Evolutionary conservation across 352 stramenopile genomes (phyloP), one percentile per base, ranked within the genome.

Genomic region (Albugo laibachii): DNA sequence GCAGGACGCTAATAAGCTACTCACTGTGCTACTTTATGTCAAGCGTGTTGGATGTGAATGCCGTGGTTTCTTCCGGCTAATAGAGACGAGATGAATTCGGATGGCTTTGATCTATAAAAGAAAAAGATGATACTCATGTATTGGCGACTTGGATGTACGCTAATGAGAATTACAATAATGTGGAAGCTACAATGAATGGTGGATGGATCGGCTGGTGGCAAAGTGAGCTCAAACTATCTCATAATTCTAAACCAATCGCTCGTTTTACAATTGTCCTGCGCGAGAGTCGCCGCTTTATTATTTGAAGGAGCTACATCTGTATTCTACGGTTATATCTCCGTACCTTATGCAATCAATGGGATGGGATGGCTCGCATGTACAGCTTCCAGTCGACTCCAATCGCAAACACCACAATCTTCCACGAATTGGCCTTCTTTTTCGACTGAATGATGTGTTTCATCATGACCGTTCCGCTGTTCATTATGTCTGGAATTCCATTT

Each of bases 191-290:
- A 0, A 84, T 77, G 52, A 77, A 65, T 36, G 72, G 72, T 43
- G 72, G 72, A n/a, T 84, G 72, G 72, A 59, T 84, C 46, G 63
- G 53, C 14, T 84, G 72, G 72, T 84, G 72, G 72, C 71, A 78
- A 55, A 57, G 55, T 14, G 73, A 85, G 19, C 48, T 81, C 12
- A 56, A 73, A 50, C 64, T 77, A 52, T 58, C 73, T 21, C 65
- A 80, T 51, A 62, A 59, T 55, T 74, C 70, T 10, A 79, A 79
- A 45, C 63, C 71, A 65, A 80, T 83, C 45, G 65, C 73, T 10
- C 67, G 73, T 19, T 44, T 77, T 13, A 83, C 73, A 1, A 67
- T 85, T n/a, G 58, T 83, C 27, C 34, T 85, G 2, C 69, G 73
- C 13, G 73, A 85, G 45, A 71, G 63, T 42, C 73, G 73, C 16